Evolutionary conservation across 495 filamentous ascomycete genomes (phyloP).

Genomic region (Aspergillus avenaceus): DNA sequence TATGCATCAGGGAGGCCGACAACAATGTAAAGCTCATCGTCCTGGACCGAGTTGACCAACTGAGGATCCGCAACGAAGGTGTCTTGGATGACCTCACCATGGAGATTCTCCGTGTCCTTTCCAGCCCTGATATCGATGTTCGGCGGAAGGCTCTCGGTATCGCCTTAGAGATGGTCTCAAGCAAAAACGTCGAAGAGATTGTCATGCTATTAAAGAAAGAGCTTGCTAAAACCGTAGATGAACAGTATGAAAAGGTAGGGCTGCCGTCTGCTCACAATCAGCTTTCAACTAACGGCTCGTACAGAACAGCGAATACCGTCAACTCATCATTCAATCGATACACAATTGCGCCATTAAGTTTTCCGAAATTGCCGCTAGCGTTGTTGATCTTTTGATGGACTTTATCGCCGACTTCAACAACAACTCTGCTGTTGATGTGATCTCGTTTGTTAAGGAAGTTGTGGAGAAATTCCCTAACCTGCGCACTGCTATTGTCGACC

Average conservation of each 20-base stretch:
- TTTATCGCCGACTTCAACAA: constrained; percentile 99
- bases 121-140: constrained; percentile 94
- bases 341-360: constrained; percentile 98
- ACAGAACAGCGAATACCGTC: constrained; percentile 91
- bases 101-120: constrained; percentile 95
- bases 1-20: constrained; percentile 93
- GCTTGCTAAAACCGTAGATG: constrained; percentile 93
- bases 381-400: constrained; percentile 97
- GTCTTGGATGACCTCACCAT: constrained; percentile 94
- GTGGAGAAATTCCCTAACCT: constrained; percentile 97
- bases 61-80: constrained; percentile 88
- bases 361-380: constrained; percentile 94
- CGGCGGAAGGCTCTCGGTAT: constrained; percentile 87
- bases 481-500: constrained; percentile 77
- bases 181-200: constrained; percentile 98
- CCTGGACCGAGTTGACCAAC: constrained; percentile 86
- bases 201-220: constrained; percentile 96
- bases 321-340: constrained; percentile 92
- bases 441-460: constrained; percentile 97
- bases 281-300: constrained; percentile 15
- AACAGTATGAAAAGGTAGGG: constrained; percentile 88
- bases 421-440: constrained; percentile 93
- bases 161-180: constrained; percentile 95
- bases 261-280: background rate
- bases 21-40: constrained; percentile 99